Base-by-base conservation (phyloP, 768 basidiomycete genomes). In the Melanogaster broomeanus region DNA sequence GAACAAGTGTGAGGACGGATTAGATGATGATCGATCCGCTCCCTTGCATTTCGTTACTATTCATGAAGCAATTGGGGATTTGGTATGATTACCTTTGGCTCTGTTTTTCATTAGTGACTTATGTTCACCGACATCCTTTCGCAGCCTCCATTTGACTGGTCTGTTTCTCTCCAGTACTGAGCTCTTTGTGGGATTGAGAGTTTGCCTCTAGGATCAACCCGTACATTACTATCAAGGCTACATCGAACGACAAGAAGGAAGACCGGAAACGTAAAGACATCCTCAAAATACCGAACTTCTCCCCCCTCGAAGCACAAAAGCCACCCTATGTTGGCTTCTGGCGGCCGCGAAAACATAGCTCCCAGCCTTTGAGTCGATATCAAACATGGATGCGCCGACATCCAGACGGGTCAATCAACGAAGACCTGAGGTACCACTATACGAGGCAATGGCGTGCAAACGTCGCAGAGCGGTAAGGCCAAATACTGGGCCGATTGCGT, bases 71-170 rank as follows among this genome's bases (percentile, higher is more conserved):
- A 83, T 88, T 46, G 70, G 75, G 13, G 89, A 92, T 61, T 59
- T 91, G 70, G 88, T 85, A 67, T 46, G 85, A 72, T 11, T 25
- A 42, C 35, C 24, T 53, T 50, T 41, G 38, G 13, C 31, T 42
- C 42, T 28, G 34, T 48, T 51, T n/a, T 28, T 55, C 41, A 52
- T 51, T 37, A 34, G 40, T 41, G 40, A 31, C 34, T 48, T 35
- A 21, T 53, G 43, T 41, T 60, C 21, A 52, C 21, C 24, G 33
- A 2, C 45, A 22, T 54, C 44, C 25, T 42, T 30, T 38, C 35
- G 12, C 47, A 88, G 84, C 83, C 83, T 27, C 72, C 68, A 2
- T 91, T 87, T 68, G 86, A 91, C 49, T 91, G 89, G 89, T 82
- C 51, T 47, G 48, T 54, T 21, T 18, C 19, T 45, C 39, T 52